Evolutionary conservation across 768 basidiomycete genomes (phyloP).

Genomic region (Tremella mesenterica): DNA sequence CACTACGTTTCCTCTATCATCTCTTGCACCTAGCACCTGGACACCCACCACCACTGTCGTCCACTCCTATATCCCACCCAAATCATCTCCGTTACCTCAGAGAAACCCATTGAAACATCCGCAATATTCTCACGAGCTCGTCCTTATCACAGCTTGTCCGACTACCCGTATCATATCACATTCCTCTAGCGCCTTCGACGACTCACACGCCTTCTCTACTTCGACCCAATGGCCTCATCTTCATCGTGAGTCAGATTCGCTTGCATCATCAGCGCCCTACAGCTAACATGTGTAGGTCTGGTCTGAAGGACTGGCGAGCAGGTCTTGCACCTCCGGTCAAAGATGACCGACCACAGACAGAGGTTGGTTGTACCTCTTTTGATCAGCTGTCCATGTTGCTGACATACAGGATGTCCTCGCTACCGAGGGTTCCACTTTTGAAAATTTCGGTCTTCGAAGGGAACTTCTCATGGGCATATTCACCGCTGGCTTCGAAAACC

Average conservation of each 20-base stretch:
- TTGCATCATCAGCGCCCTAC: background rate
- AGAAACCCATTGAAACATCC: too few species aligned
- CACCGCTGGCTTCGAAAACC: conserved; percentile 84
- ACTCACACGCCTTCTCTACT: background rate
- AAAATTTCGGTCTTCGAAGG: conserved; percentile 82
- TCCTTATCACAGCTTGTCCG: too few species aligned
- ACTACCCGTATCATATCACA: too few species aligned
- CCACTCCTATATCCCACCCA: too few species aligned
- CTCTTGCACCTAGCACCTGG: too few species aligned
- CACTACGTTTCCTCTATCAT: too few species aligned
- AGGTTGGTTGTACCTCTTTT: conserved; percentile 46
- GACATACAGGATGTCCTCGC: conserved; percentile 66
- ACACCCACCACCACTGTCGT: too few species aligned
- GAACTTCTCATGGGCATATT: conserved; percentile 99
- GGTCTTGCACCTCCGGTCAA: conserved; percentile 77
- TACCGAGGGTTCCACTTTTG: conserved; percentile 89
- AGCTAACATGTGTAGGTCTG: too few species aligned
- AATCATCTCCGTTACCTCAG: too few species aligned
- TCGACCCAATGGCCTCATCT: conserved; percentile 27
- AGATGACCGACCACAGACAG: conserved; percentile 89
- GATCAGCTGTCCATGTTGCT: background rate
- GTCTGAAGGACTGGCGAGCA: conserved; percentile 59
- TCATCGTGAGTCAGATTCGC: conserved; percentile 19
- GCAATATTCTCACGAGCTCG: too few species aligned
- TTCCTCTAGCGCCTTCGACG: too few species aligned